phyloP scores from a whole-genome alignment of 495 filamentous ascomycete genomes.

The Chaetomium fimeti region DNA sequence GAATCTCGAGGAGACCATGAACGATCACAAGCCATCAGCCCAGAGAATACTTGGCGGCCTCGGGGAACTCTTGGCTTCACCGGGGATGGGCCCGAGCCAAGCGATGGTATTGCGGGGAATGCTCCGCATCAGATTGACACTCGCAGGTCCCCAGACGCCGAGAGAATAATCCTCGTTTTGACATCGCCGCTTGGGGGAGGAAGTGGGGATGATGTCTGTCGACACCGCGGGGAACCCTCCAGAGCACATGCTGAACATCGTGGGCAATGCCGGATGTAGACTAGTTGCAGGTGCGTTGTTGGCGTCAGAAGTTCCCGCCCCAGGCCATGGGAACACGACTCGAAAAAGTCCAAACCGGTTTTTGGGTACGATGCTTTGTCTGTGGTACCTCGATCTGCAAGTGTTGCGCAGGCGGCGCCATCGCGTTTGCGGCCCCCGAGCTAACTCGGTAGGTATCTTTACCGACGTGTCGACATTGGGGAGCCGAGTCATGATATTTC shows the following conservation, averaged over 20 bases:
- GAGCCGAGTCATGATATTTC: neutral
- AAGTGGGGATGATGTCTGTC: constrained; percentile 2
- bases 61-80: constrained; percentile 12
- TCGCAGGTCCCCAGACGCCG: neutral
- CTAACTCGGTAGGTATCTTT: neutral
- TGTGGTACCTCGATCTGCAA: neutral
- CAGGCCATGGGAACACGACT: neutral
- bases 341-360: constrained; percentile 5
- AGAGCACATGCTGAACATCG: neutral
- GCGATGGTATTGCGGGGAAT: constrained; percentile 9
- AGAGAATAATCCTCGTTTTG: constrained; percentile 6
- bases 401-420: neutral
- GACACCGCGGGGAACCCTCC: constrained; percentile 10
- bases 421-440: neutral
- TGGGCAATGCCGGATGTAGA: neutral
- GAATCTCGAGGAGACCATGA: neutral
- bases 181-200: constrained; percentile 7
- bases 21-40: constrained; percentile 4
- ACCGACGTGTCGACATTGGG: neutral
- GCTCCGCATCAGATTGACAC: constrained; percentile 1
- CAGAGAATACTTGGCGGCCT: neutral
- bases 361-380: neutral
- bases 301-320: neutral
- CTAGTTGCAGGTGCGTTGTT: constrained; percentile 5
- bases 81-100: constrained; percentile 4